Conservation (phyloP, 306 rosid species). For the Morella rubra region DNA sequence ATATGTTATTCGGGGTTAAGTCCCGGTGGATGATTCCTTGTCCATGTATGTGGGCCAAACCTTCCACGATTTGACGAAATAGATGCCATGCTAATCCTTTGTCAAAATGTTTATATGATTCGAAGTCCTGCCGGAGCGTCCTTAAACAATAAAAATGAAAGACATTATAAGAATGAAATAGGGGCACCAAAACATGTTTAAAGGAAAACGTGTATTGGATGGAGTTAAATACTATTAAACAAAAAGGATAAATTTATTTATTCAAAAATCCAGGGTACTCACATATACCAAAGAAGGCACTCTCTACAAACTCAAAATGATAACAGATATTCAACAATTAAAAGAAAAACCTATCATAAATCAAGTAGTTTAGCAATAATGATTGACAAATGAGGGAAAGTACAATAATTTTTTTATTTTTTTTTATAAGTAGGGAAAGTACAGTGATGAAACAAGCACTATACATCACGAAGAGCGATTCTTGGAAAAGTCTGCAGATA, state of each 20-base stretch:
- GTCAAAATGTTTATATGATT: constrained; percentile 72
- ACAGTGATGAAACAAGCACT: not conserved
- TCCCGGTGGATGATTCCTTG: constrained; percentile 99
- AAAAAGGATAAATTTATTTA: not conserved
- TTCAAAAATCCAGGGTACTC: not conserved
- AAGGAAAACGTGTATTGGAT: not conserved
- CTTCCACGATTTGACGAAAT: constrained; percentile 96
- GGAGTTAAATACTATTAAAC: not conserved
- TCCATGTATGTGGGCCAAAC: constrained; percentile 93
- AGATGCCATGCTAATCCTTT: constrained; percentile 84
- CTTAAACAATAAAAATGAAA: constrained; percentile 37
- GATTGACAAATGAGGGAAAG: not conserved
- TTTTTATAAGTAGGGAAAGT: too few relatives aligned
- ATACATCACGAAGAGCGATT: constrained; percentile 3
- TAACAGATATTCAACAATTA: not conserved
- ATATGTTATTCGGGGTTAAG: constrained; percentile 88
- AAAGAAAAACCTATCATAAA: not conserved
- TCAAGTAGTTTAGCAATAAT: not conserved
- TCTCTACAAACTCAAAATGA: not conserved
- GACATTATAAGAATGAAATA: constrained; percentile 15
- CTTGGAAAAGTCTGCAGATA: constrained; percentile 17
- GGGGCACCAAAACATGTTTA: constrained; percentile 15
- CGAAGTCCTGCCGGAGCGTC: constrained; percentile 84
- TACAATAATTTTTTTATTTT: too few relatives aligned
- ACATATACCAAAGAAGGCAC: not conserved